Conservation (phyloP, 2,329 filamentous ascomycete genomes). For the Scytalidium lignicola region DNA sequence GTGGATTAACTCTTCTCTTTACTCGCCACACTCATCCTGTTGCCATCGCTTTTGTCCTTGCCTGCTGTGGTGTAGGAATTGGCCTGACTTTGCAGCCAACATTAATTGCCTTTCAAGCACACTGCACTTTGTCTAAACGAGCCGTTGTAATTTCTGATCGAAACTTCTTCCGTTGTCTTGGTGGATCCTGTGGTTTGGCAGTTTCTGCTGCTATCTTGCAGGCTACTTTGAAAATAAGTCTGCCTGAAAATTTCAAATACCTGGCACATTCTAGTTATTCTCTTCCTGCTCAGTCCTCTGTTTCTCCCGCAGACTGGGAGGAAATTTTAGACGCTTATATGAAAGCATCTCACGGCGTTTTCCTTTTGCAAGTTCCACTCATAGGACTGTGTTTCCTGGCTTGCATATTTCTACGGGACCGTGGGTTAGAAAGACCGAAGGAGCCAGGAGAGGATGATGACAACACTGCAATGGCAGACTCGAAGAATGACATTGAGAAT, state of each 20-base stretch:
- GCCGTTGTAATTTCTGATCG: slow-evolving; percentile 55
- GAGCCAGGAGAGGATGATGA: not conserved
- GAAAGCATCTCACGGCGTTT: slow-evolving; percentile 47
- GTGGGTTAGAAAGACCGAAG: slow-evolving; percentile 31
- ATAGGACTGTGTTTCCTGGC: slow-evolving; percentile 41
- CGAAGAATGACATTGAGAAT: too few species aligned
- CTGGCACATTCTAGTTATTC: not conserved
- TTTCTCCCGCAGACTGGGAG: slow-evolving; percentile 9
- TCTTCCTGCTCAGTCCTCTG: not conserved
- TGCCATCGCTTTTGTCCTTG: slow-evolving; percentile 38
- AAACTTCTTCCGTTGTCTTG: slow-evolving; percentile 54
- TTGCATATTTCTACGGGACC: slow-evolving; percentile 42
- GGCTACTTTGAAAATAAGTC: not conserved
- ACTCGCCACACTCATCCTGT: slow-evolving; percentile 28
- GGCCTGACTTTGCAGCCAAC: slow-evolving; percentile 40
- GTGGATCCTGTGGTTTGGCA: slow-evolving; percentile 50
- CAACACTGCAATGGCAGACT: not conserved
- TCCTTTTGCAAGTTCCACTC: slow-evolving; percentile 48
- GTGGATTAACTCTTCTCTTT: slow-evolving; percentile 32
- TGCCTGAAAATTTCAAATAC: not conserved
- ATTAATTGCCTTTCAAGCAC: slow-evolving; percentile 49
- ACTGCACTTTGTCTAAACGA: slow-evolving; percentile 46
- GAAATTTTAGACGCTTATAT: slow-evolving; percentile 42
- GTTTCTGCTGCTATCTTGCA: slow-evolving; percentile 42
- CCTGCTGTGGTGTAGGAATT: slow-evolving; percentile 43